Evolutionary conservation across 192 early-diverging fungal species (phyloP), one percentile per base, ranked within the genome.

Genomic region (Backusella mclennaniae): DNA sequence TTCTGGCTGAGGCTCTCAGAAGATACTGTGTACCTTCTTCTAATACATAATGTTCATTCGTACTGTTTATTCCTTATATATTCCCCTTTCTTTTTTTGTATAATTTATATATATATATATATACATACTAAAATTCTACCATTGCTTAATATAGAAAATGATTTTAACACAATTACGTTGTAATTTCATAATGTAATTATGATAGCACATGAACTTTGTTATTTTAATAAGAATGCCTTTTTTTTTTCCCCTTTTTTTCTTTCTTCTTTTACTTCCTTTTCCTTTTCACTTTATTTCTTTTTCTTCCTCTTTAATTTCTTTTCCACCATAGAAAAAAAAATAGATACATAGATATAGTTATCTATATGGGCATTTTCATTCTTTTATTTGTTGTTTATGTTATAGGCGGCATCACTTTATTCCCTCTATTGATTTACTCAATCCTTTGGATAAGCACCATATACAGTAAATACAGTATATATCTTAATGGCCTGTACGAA

Each of bases 391-490:
- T 23, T 23, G 56, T 63, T 63, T 63, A 63, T 29, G 26, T 63
- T 29, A 63, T 63, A 4, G 56, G 56, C 31, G 86, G 86, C 14
- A 29, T 85, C 35, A 85, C 86, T 29, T 75, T 87, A 33, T 75
- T 87, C 19, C 86, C 86, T 0, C 12, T 82, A 49, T 77, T 81
- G 0, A 38, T 86, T 35, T 31, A 77, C 19, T 11, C 75, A 19
- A 69, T 66, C 26, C 31, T 81, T 56, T 41, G 71, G 14, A 63
- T 63, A 63, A 63, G 26, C 12, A 29, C 11, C 26, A 8, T 63
- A 29, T 26, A 9, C 26, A 63, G 26, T 26, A 63, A 63, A 63
- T 63, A 17, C 80, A 12, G 67, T 77, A 31, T 83, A 36, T 41
- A 26, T 71, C 68, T 21, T 29, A 49, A 71, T 33, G 3, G 15